phyloP scores from a whole-genome alignment of 108 stramenopile species.

The Cyclotella atomus region DNA sequence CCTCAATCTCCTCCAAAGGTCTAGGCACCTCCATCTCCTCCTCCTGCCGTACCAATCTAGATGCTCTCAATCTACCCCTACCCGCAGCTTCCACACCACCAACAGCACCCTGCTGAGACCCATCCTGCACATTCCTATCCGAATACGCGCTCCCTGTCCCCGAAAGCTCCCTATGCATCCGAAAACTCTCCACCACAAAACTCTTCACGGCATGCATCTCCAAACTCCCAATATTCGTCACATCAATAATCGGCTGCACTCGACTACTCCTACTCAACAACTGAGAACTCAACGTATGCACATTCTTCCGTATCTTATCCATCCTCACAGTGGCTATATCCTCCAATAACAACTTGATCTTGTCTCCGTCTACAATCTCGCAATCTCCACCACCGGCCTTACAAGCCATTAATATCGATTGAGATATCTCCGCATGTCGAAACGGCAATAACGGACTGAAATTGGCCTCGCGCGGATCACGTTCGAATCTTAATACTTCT shows the following conservation, averaged over 20 bases:
- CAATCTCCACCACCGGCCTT: constrained; percentile 30
- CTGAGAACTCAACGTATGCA: constrained; percentile 64
- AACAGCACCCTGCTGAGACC: not conserved
- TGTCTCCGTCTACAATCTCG: constrained; percentile 40
- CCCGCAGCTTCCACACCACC: not conserved
- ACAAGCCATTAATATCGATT: constrained; percentile 51
- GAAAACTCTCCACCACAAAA: constrained; percentile 62
- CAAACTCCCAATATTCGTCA: constrained; percentile 76
- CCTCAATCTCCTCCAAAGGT: constrained; percentile 27
- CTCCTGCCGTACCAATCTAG: constrained; percentile 13
- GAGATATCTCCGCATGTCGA: constrained; percentile 76
- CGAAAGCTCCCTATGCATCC: constrained; percentile 40
- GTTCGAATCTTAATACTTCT: constrained; percentile 66
- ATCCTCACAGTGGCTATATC: constrained; percentile 72
- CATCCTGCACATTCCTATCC: constrained; percentile 4
- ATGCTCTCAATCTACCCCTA: constrained; percentile 2
- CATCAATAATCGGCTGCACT: constrained; percentile 54
- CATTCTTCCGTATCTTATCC: constrained; percentile 79
- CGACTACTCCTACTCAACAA: constrained; percentile 30
- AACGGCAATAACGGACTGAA: constrained; percentile 68
- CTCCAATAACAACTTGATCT: constrained; percentile 59
- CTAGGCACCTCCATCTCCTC: constrained; percentile 27
- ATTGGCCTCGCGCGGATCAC: constrained; percentile 43
- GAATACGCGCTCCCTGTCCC: constrained; percentile 48
- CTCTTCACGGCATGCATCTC: constrained; percentile 76